Evolutionary conservation across 257 asterid species (phyloP), one percentile per base, ranked within the genome.

Genomic region (Orobanche coerulescens): DNA sequence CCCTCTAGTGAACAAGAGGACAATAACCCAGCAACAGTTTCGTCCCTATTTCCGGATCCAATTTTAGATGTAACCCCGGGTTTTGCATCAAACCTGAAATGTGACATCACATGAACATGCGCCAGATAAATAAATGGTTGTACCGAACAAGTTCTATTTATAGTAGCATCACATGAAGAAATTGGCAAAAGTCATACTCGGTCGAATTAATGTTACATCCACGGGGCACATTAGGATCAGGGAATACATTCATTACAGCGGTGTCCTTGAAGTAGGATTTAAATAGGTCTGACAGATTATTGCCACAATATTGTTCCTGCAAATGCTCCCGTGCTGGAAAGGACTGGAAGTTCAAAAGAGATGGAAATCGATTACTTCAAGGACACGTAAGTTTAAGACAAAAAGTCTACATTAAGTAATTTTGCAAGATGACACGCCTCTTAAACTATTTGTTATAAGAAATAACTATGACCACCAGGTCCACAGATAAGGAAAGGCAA

Each of bases 41-140:
- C 97, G 53, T 85, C 97, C 68, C 86, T 82, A 74, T 77, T 82
- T 37, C 97, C 98, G 0, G 88, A 81, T 71, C 98, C 98, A 69
- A 88, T 65, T 66, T 89, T 92, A 62, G 91, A 73, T 58, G 77
- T 65, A 68, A 79, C 77, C 71, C 98, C 97, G 67, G 95, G 89
- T 56, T 69, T 93, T 64, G 66, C 64, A 67, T 92, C 97, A 70
- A 86, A 89, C 91, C 98, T 92, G 83, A 59, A 71, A 72, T 71
- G 66, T 16, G 60, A 49, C 50, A 54, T 50, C 58, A 59, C 31
- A 61, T 64, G 19, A 60, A 50, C 39, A 64, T 58, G 15, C 42
- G 56, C 34, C 44, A 60, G n/a, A 48, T 47, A 33, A 66, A 52
- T 37, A 61, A 49, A 54, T 9, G n/a, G 31, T 57, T 39, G 69